Evolutionary conservation across 2,329 filamentous ascomycete species (phyloP), one percentile per base, ranked within the genome.

Genomic region (Penicillium sp.): DNA sequence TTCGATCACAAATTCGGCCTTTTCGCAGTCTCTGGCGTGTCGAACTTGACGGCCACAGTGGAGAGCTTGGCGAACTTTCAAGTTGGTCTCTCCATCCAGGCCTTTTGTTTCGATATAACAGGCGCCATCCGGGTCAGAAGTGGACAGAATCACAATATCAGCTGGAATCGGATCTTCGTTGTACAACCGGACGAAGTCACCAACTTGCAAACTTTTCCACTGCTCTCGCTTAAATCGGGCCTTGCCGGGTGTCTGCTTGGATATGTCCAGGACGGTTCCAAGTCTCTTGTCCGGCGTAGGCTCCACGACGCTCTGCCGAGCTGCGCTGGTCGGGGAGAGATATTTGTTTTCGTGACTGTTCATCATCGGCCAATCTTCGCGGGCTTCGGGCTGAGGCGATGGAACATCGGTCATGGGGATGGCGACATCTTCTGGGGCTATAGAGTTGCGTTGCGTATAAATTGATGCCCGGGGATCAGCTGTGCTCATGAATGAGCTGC

Each of bases 31-130:
- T 56, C 88, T 85, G 14, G 94, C 94, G 73, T 97, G 92, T 70
- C 87, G 90, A 57, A 99, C 82, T 44, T 85, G 80, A 50, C 89
- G 87, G 12, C 92, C 90, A 68, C 90, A 94, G 61, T 93, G 89
- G 40, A 99, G 82, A 19, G 94, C 91, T 68, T 93, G 90, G 56
- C 94, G 88, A 59, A 97, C 91, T 75, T 99, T 99, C 60, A 99
- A 78, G 67, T 99, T 99, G 2, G 94, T 99, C 77, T 99, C 94
- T 48, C 94, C 94, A 68, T 99, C 94, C 78, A 99, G 73, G 71
- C 96, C 97, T 79, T 97, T 99, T 2, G 94, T 99, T 75, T 99
- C 94, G 22, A 99, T 89, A 67, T 97, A 99, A 75, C 94, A 99
- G 36, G 90, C 90, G 48, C 94, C 94, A 66, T 99, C 94, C 0